Evolutionary conservation across 208 protist species (phyloP).

Genomic region (Leishmania mexicana): DNA sequence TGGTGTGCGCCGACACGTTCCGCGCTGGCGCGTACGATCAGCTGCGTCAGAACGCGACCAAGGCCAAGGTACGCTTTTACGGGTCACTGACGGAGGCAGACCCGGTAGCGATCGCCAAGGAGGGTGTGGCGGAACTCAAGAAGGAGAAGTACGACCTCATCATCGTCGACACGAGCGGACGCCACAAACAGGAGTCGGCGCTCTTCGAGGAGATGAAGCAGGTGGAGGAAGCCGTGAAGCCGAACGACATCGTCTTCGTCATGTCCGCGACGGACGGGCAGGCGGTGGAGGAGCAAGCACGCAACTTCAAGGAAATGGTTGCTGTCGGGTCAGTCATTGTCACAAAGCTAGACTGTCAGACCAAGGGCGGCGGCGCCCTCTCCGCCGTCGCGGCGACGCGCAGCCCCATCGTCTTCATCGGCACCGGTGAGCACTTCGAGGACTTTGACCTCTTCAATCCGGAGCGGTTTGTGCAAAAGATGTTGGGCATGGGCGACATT

Average conservation of each 20-base stretch:
- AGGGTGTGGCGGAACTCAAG: conserved; percentile 97
- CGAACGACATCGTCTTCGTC: conserved; percentile 98
- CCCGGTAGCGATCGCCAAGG: conserved; percentile 96
- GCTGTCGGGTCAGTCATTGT: conserved; percentile 98
- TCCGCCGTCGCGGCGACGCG: conserved; percentile 97
- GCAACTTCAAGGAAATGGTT: conserved; percentile 93
- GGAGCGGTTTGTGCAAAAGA: conserved; percentile 87
- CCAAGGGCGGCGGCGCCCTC: conserved; percentile 98
- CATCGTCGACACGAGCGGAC: conserved; percentile 99
- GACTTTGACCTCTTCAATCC: conserved; percentile 96
- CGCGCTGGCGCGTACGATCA: conserved; percentile 97
- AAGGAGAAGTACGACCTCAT: conserved; percentile 98
- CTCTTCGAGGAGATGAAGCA: conserved; percentile 99
- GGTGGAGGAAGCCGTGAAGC: conserved; percentile 81
- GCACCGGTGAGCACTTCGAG: conserved; percentile 98
- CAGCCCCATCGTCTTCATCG: conserved; percentile 98
- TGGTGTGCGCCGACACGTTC: conserved; percentile 99
- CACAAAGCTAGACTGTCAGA: conserved; percentile 99
- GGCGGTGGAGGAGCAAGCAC: conserved; percentile 95
- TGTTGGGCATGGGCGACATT: conserved; percentile 98
- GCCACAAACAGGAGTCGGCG: conserved; percentile 98
- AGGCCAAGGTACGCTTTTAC: conserved; percentile 98
- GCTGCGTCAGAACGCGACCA: conserved; percentile 99
- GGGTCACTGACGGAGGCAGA: conserved; percentile 96
- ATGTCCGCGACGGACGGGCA: conserved; percentile 98